Percentiles rank a stretch among this genome's conserved stretches.
Conservation (phyloP, 2,329 filamentous ascomycete genomes). For the Setomelanomma holmii region DNA sequence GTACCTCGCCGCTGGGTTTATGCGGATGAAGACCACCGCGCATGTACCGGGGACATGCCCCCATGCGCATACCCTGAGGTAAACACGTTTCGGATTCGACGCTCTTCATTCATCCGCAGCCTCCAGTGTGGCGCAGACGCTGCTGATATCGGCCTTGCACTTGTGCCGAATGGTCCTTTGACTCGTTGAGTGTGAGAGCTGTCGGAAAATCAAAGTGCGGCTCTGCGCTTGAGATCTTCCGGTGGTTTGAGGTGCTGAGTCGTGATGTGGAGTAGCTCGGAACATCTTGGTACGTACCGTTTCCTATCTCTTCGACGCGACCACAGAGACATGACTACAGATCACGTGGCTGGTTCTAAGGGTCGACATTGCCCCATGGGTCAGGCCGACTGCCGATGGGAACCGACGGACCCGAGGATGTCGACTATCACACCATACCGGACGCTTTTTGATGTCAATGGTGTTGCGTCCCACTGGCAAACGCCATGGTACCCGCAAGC, state of each 20-base stretch:
- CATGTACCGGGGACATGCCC: not conserved
- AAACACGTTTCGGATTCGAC: not conserved
- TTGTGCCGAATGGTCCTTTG: not conserved
- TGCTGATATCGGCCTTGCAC: not conserved
- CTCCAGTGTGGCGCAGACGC: not conserved
- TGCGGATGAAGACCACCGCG: conserved; percentile 11
- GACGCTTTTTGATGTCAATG: no score
- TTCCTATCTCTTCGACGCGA: not conserved
- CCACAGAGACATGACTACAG: not conserved
- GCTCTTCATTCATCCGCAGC: not conserved
- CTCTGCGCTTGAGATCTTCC: not conserved
- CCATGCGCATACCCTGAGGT: not conserved
- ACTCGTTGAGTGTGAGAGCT: not conserved
- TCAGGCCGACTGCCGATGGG: no score
- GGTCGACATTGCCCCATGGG: not conserved
- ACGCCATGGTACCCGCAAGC: no score
- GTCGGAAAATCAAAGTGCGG: not conserved
- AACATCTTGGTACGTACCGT: not conserved
- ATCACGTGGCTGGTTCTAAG: not conserved
- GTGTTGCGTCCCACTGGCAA: no score
- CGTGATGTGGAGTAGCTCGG: not conserved
- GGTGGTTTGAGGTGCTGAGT: not conserved
- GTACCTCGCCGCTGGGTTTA: conserved; percentile 7
- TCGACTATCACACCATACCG: no score
- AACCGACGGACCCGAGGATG: no score